Evolutionary conservation across 2,329 filamentous ascomycete genomes (phyloP).

Genomic region (Exophiala aquamarina): DNA sequence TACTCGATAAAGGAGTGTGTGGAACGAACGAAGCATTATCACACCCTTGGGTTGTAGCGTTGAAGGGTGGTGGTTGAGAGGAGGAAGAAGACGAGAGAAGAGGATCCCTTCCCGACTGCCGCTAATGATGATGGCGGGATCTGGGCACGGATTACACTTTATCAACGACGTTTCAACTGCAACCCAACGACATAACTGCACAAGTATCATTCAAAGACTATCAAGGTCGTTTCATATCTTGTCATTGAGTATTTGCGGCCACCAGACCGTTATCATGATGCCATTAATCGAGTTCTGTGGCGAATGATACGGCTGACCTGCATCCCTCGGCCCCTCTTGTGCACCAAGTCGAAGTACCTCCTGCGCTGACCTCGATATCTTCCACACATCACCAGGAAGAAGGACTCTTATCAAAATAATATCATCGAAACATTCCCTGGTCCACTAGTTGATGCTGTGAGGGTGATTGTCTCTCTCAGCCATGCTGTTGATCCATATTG

Average conservation of each 20-base stretch:
- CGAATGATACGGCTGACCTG: conserved; percentile 3
- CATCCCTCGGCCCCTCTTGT: conserved; percentile 15
- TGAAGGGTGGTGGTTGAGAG: conserved; percentile 1
- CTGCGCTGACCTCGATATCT: conserved; percentile 20
- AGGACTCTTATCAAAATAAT: not conserved
- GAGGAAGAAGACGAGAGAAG: conserved; percentile 13
- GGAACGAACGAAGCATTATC: conserved; percentile 17
- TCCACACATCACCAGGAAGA: not conserved
- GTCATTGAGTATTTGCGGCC: conserved; percentile 4
- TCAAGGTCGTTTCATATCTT: not conserved
- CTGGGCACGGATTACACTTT: conserved; percentile 11
- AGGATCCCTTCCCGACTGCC: conserved; percentile 14
- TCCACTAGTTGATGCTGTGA: not conserved
- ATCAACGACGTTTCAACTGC: conserved; percentile 12
- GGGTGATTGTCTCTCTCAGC: too few relatives aligned
- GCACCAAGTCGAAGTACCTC: conserved; percentile 8
- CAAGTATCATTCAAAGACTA: not conserved
- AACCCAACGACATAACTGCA: conserved; percentile 5
- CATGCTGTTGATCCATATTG: not conserved
- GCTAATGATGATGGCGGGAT: conserved; percentile 19
- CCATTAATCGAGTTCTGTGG: conserved; percentile 7
- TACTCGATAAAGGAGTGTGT: conserved; percentile 15
- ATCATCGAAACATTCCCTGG: conserved; percentile 13
- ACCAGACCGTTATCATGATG: not conserved
- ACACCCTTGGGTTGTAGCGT: conserved; percentile 7